These are phyloP conservation scores for Fomitiporia mediterranea DNA, from an alignment of 1,284 basidiomycete genomes.

Conservation along the genomic window DNA sequence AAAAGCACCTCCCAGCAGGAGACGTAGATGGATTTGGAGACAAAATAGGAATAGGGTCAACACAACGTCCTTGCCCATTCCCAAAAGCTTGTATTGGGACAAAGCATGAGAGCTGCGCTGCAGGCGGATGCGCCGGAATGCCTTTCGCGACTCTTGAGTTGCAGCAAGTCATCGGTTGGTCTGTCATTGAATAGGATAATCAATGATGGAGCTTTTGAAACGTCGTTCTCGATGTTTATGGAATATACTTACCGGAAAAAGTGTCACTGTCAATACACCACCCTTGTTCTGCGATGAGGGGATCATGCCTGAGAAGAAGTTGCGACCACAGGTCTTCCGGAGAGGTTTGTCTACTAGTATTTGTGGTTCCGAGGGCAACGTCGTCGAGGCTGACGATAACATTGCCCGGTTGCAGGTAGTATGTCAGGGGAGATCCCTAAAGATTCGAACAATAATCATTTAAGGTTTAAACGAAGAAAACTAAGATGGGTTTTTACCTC, in stretches of 20 bases:
- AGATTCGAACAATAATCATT: background rate
- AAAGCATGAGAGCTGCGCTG: slow-evolving; percentile 41
- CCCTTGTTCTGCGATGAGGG: slow-evolving; percentile 34
- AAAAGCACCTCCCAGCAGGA: slow-evolving; percentile 31
- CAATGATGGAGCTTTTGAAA: background rate
- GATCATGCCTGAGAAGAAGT: slow-evolving; percentile 34
- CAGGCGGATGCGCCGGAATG: slow-evolving; percentile 9
- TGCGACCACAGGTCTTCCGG: slow-evolving; percentile 41
- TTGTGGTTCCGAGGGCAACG: slow-evolving; percentile 32
- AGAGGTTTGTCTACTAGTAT: too few species aligned
- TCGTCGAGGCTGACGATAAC: slow-evolving; percentile 60
- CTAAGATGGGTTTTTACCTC: slow-evolving; percentile 33
- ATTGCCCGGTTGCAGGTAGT: slow-evolving; percentile 46
- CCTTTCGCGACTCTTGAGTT: slow-evolving; percentile 21
- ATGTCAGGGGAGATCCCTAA: slow-evolving; percentile 52
- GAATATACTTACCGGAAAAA: slow-evolving; percentile 31
- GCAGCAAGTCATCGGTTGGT: slow-evolving; percentile 22
- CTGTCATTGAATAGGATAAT: slow-evolving; percentile 13
- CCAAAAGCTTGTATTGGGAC: slow-evolving; percentile 26
- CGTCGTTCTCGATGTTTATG: too few species aligned
- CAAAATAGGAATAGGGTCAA: slow-evolving; percentile 53
- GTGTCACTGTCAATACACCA: slow-evolving; percentile 53
- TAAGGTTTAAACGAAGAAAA: background rate
- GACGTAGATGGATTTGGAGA: slow-evolving; percentile 29
- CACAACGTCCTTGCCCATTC: slow-evolving; percentile 34